Evolutionary conservation across 2,329 filamentous ascomycete species (phyloP), one percentile per base, ranked within the genome.

Genomic region (Colletotrichum nymphaeae): DNA sequence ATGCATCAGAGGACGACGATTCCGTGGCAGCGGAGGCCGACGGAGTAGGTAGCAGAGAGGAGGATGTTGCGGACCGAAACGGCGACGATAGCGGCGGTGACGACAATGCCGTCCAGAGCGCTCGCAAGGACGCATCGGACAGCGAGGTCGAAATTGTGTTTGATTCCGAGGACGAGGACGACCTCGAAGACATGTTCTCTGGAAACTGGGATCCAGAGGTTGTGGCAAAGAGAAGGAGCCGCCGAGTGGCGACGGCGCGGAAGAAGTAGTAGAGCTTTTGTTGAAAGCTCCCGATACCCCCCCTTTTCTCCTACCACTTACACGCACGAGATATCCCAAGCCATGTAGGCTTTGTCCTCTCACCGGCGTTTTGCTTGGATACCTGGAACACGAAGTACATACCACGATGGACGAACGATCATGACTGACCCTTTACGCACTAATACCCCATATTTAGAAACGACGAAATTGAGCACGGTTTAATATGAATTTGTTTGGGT

Each of bases 121-220:
- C 49, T 22, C 59, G 42, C 26, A 67, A 53, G 57, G 19, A 71
- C 52, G 19, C 26, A 19, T 1, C 35, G 19, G 24, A 22, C 46
- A 11, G 76, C 73, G 82, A 81, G 30, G 77, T 91, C 2, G 80
- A 83, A 57, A 77, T 91, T 19, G 83, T 86, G 53, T 92, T 92
- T 76, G 89, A 93, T 82, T 91, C 89, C 26, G 88, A 89, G 9
- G 89, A 93, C 74, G 90, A 92, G 72, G 90, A 92, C 52, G 91
- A 93, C 78, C 92, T 91, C 65, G 91, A 93, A 68, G 91, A 92
- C 56, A 82, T 93, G 42, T 93, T 93, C 80, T 83, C 86, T 0
- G 91, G 91, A 1, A 84, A 84, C 5, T 93, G 91, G 91, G 87
- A 92, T 77, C 82, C 89, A 2, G 85, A 86, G 28, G 82, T 81